Conservation (phyloP, 805 yeast species). For the Lachancea thermotolerans region DNA sequence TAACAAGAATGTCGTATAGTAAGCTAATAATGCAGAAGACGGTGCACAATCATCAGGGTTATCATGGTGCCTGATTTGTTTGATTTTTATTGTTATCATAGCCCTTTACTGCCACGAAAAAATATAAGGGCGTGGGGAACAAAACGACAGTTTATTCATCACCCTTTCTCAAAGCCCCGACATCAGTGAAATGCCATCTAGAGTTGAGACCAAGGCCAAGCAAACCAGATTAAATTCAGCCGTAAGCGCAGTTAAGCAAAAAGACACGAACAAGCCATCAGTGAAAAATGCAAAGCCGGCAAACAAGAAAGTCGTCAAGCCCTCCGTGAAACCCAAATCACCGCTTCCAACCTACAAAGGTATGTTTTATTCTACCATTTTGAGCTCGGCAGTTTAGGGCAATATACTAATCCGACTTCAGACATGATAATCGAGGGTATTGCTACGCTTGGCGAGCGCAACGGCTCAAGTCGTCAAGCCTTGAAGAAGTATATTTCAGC, state of each 20-base stretch:
- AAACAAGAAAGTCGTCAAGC: constrained; percentile 8
- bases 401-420: constrained; percentile 2
- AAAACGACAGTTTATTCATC: not conserved
- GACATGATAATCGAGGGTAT: constrained; percentile 50
- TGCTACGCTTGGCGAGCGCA: constrained; percentile 65
- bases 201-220: not conserved
- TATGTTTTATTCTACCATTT: constrained; percentile 15
- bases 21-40: too few species aligned
- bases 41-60: not conserved
- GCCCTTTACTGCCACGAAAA: not conserved
- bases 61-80: not conserved
- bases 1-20: too few species aligned
- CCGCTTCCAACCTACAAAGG: constrained; percentile 32
- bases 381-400: not conserved
- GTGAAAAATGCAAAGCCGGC: constrained; percentile 4
- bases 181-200: constrained; percentile 1
- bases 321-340: constrained; percentile 1
- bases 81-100: not conserved
- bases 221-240: not conserved
- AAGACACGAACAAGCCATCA: constrained; percentile 6
- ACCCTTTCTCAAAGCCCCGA: not conserved
- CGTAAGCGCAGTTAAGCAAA: not conserved
- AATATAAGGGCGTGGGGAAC: not conserved
- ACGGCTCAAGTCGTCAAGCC: constrained; percentile 80
- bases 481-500: constrained; percentile 70